Conservation (phyloP, 208 protist genomes). For the Paratrypanosoma confusum region DNA sequence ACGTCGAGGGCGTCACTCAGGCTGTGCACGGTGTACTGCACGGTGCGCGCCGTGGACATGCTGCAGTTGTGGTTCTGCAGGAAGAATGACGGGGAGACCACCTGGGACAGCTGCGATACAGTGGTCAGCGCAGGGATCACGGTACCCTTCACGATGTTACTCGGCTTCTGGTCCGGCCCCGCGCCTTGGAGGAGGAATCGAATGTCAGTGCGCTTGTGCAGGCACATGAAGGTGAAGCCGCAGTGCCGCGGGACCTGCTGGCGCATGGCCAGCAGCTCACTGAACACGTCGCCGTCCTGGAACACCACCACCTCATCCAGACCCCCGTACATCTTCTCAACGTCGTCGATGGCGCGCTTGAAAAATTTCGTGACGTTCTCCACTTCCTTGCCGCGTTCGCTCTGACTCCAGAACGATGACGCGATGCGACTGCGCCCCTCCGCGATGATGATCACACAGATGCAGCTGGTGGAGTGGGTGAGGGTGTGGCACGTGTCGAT, state of each 20-base stretch:
- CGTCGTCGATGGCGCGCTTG: constrained; percentile 18
- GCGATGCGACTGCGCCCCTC: constrained; percentile 48
- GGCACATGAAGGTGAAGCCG: constrained; percentile 83
- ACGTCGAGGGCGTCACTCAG: constrained; percentile 56
- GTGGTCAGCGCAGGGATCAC: constrained; percentile 61
- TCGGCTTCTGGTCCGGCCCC: background rate
- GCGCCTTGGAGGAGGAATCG: constrained; percentile 52
- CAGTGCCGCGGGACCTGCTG: constrained; percentile 35
- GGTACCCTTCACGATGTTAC: constrained; percentile 68
- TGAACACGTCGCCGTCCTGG: constrained; percentile 82
- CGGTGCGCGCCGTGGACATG: constrained; percentile 75
- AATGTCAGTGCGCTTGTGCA: constrained; percentile 85
- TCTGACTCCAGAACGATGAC: constrained; percentile 68
- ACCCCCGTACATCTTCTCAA: constrained; percentile 29
- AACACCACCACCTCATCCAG: constrained; percentile 84
- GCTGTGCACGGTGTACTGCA: constrained; percentile 76
- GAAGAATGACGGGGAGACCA: constrained; percentile 58
- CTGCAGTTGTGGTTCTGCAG: constrained; percentile 77
- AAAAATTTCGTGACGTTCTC: constrained; percentile 51
- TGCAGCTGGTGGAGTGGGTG: constrained; percentile 39
- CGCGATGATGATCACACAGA: constrained; percentile 59
- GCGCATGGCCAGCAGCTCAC: constrained; percentile 51
- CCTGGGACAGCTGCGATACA: constrained; percentile 24
- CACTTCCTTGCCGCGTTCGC: constrained; percentile 49
- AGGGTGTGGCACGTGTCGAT: constrained; percentile 82